Evolutionary conservation across 352 stramenopile species (phyloP), one percentile per base, ranked within the genome.

Genomic region (Globisporangium recalcitrans): DNA sequence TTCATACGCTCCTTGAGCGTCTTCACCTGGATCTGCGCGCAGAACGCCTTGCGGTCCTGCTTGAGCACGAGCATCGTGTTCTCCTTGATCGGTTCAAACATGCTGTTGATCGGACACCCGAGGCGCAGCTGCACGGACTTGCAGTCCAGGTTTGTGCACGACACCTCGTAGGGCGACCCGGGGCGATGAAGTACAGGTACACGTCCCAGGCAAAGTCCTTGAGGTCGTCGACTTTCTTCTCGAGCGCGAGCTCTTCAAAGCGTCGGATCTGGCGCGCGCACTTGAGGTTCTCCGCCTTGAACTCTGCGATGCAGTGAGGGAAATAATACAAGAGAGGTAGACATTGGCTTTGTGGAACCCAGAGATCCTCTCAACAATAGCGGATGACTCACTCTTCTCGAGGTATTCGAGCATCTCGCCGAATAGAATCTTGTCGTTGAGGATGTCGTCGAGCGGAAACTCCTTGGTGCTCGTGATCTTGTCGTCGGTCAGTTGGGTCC

Each of bases 61-160:
- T 89, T 90, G 52, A 93, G 72, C 63, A 91, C 84, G 29, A 90
- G 75, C 70, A 93, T 83, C 22, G 85, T 92, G 69, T 89, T 91
- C 67, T 93, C 85, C 58, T 90, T 90, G 67, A 93, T 89, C 22
- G 84, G 79, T 64, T 91, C 79, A 53, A 94, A 94, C 80, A 91
- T 94, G 58, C 69, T 76, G 67, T 87, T 87, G 38, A 75, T 88
- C 10, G 82, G 82, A 62, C 85, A 92, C 21, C 85, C 82, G 7
- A 94, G 76, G n/a, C 80, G 79, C 21, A 90, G 69, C 64, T 91
- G 82, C 56, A 91, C 85, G 9, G 81, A 90, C 61, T 93, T 92
- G 48, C 85, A 78, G 56, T 91, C 83, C 32, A 91, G 60, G 53
- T 90, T 91, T 2, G 82, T 91, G 73, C 85, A 93, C 53, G 85